Evolutionary conservation across 1,139 yeast species (phyloP), one percentile per base, ranked within the genome.

Genomic region (Tardiomyces digboiensis): DNA sequence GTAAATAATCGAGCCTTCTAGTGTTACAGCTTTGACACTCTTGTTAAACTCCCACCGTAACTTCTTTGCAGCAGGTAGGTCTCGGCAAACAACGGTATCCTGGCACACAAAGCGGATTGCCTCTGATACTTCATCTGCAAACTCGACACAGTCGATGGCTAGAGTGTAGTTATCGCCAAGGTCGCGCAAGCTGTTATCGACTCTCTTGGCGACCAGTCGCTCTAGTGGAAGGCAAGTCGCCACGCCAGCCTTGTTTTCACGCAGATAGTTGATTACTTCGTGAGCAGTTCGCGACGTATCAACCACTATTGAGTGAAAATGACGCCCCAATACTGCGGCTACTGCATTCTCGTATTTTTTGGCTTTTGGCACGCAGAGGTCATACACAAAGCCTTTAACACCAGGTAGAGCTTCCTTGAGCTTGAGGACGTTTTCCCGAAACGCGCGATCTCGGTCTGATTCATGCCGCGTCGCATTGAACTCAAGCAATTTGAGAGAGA

Each of bases 191-290:
- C 72, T 71, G 5, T 68, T 58, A 51, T 76, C 78, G 40, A 83
- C 70, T 36, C 82, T 76, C 23, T 70, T 67, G 3, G 75, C 70
- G n/a, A 77, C 82, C 36, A 91, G 78, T 1, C 89, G 74, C 56
- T 88, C 95, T 44, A 91, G 67, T 0, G 98, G 98, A 49, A 91
- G 83, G 54, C 91, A 89, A 0, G 95, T 80, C 1, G 91, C 89
- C 13, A 77, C 74, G 41, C 97, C 97, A 12, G 83, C 70, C 51
- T 96, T 74, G 59, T 93, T 91, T 52, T 86, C 94, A 55, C 88
- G 86, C 61, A 91, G 68, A 46, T 82, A 82, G 16, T 79, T 78
- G 54, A 91, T 82, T 64, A 98, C 89, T 50, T 80, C 82, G 47
- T 82, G 78, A 1, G 97, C 98, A 18, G 82, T 76, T 12, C 79